phyloP scores from a whole-genome alignment of 305 asterid genomes.

The Rubia peregrina region DNA sequence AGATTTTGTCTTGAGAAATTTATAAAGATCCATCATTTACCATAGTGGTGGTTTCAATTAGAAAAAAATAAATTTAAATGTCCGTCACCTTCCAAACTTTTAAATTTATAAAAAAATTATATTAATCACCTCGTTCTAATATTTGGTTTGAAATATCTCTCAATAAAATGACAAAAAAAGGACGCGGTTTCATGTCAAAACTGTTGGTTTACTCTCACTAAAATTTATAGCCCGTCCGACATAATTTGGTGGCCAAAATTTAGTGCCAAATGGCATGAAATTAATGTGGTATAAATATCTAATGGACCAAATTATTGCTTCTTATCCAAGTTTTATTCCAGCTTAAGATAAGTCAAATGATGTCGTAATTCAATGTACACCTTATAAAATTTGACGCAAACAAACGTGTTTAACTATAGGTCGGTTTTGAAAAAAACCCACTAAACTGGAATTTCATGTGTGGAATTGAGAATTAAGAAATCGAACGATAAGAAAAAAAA shows the following conservation, averaged over 20 bases:
- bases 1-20: no score
- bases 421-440: not conserved
- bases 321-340: not conserved
- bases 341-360: not conserved
- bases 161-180: not conserved
- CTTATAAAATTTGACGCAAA: not conserved
- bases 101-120: no score
- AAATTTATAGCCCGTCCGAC: conserved; percentile 7
- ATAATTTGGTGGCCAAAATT: not conserved
- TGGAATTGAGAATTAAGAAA: no score
- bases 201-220: not conserved
- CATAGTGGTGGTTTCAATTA: no score
- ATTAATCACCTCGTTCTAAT: no score
- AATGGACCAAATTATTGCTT: not conserved
- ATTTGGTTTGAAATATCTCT: no score
- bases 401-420: not conserved
- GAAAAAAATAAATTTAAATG: no score
- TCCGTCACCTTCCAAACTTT: no score
- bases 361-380: not conserved
- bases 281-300: no score
- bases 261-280: not conserved
- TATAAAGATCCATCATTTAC: no score
- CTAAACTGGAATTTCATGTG: no score
- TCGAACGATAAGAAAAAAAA: no score
- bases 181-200: not conserved